A percentile compares a stretch with the other conserved stretches of the same genome.
Conservation (phyloP, 305 asterid genomes). For the Nicotiana rustica region DNA sequence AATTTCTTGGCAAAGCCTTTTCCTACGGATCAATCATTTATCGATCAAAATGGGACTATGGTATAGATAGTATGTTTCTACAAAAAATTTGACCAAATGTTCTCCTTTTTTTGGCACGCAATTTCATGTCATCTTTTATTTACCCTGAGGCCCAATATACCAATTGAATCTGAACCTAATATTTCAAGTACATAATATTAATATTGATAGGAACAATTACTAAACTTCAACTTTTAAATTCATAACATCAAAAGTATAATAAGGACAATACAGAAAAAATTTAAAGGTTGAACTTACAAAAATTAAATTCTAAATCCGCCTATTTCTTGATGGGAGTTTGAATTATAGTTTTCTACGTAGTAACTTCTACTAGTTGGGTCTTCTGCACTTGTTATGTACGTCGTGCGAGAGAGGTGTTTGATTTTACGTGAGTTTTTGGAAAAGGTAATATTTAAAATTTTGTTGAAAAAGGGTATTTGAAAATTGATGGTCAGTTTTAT, state of each 20-base stretch:
- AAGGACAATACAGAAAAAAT: neutral
- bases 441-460: neutral
- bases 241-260: neutral
- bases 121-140: neutral
- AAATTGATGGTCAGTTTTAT: no score
- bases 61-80: neutral
- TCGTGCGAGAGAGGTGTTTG: no score
- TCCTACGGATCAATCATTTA: constrained; percentile 2
- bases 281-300: neutral
- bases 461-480: neutral
- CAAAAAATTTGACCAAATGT: neutral
- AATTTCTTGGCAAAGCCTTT: neutral
- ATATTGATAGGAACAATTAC: neutral
- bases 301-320: neutral
- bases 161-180: neutral
- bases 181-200: neutral
- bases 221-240: neutral
- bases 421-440: neutral
- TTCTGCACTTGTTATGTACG: neutral
- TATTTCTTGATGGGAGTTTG: neutral
- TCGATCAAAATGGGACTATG: neutral
- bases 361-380: neutral
- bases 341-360: neutral
- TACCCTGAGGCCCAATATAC: neutral
- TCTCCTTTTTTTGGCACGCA: neutral